phyloP scores from a whole-genome alignment of 2,329 filamentous ascomycete species.

The Penicillium sp. region DNA sequence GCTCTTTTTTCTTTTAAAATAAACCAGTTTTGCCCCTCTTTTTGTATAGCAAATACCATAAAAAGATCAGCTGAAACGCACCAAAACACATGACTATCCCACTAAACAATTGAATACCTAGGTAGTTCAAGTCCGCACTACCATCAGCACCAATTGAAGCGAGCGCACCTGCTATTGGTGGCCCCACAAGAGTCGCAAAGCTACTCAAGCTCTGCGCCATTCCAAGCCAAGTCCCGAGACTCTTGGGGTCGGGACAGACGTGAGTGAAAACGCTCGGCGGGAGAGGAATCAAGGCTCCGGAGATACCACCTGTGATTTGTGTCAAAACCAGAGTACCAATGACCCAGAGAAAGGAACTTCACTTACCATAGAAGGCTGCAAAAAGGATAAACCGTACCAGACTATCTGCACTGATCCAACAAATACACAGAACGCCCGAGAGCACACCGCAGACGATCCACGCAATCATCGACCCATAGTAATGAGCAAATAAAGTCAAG shows the following conservation, averaged over 20 bases:
- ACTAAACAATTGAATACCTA: slow-evolving; percentile 49
- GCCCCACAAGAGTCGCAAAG: slow-evolving; percentile 50
- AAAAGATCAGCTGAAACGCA: slow-evolving; percentile 28
- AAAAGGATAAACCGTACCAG: slow-evolving; percentile 57
- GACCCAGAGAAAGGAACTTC: not conserved
- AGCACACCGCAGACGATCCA: slow-evolving; percentile 49
- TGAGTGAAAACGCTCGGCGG: slow-evolving; percentile 60
- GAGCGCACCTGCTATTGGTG: slow-evolving; percentile 51
- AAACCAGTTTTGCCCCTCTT: slow-evolving; percentile 20
- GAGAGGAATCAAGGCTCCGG: slow-evolving; percentile 60
- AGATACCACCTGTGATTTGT: slow-evolving; percentile 48
- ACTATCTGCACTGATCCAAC: slow-evolving; percentile 56
- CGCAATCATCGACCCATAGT: slow-evolving; percentile 57
- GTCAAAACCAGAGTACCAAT: not conserved
- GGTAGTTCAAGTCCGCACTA: slow-evolving; percentile 33
- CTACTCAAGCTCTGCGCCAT: slow-evolving; percentile 52
- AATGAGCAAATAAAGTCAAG: slow-evolving; percentile 57
- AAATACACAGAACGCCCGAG: slow-evolving; percentile 44
- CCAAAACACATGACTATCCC: slow-evolving; percentile 44
- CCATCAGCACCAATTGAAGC: slow-evolving; percentile 38
- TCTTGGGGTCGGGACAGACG: slow-evolving; percentile 48
- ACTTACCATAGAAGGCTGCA: slow-evolving; percentile 55
- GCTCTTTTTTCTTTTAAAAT: slow-evolving; percentile 5
- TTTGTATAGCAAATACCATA: slow-evolving; percentile 23
- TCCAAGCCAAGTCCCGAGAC: slow-evolving; percentile 50